phyloP scores from a whole-genome alignment of 2,329 filamentous ascomycete genomes.

The Aspergillus thermomutatus region DNA sequence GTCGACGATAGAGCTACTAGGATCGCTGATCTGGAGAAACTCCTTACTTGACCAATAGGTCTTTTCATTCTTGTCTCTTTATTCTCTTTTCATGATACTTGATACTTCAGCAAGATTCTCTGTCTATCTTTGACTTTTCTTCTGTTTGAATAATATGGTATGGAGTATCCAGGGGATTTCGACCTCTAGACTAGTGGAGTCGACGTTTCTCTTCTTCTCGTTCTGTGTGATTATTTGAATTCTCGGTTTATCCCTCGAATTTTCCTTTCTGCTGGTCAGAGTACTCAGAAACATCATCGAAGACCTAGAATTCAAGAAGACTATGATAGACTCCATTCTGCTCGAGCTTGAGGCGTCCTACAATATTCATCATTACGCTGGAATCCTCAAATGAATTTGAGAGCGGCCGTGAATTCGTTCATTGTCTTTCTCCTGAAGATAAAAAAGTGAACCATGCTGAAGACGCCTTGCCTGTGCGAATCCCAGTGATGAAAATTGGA shows the following conservation, averaged over 20 bases:
- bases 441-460: neutral
- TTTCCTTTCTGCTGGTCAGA: neutral
- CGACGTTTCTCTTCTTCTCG: no score
- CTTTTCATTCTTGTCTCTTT: neutral
- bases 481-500: no score
- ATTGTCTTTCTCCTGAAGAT: neutral
- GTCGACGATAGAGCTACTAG: constrained; percentile 53
- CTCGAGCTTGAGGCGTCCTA: neutral
- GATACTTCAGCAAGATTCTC: neutral
- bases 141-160: neutral
- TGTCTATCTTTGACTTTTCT: neutral
- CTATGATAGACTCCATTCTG: neutral
- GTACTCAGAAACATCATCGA: no score
- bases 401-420: neutral
- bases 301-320: no score
- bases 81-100: neutral
- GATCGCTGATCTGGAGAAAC: constrained; percentile 47
- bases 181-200: neutral
- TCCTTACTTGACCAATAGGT: constrained; percentile 23
- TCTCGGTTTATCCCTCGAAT: neutral
- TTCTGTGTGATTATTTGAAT: neutral
- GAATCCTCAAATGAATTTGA: neutral
- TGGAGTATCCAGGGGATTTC: neutral
- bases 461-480: neutral
- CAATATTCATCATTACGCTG: neutral